These are phyloP conservation scores for Hordeum marinum DNA, from an alignment of 176 grass and related monocot genomes.

Conservation along the genomic window DNA sequence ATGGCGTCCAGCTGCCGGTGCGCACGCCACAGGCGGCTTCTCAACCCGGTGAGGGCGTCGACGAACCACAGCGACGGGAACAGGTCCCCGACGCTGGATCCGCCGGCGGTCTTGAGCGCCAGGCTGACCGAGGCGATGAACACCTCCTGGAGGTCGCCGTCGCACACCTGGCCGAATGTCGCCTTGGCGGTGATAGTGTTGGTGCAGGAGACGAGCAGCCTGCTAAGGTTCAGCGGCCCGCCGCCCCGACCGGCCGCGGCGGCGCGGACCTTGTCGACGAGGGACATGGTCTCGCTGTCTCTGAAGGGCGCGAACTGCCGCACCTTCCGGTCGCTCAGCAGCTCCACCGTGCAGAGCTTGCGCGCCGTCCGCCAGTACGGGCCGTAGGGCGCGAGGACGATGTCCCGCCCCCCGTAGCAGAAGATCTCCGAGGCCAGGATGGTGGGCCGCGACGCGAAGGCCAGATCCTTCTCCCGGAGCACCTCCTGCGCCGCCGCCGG, in stretches of 20 bases:
- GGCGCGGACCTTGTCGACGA: too few species aligned
- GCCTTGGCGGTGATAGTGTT: not conserved
- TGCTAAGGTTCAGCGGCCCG: not conserved
- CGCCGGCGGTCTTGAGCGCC: not conserved
- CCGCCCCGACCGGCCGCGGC: not conserved
- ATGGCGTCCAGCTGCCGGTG: constrained; percentile 6
- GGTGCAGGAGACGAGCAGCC: not conserved
- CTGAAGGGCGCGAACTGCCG: too few species aligned
- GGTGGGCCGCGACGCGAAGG: too few species aligned
- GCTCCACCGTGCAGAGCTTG: too few species aligned
- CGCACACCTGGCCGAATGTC: not conserved
- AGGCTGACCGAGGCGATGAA: not conserved
- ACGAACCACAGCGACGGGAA: constrained; percentile 25
- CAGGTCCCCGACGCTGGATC: not conserved
- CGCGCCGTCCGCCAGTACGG: too few species aligned
- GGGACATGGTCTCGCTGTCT: too few species aligned
- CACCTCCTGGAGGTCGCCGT: not conserved
- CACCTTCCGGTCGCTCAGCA: too few species aligned
- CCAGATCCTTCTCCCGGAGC: too few species aligned
- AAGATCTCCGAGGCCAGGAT: too few species aligned
- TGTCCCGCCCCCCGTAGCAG: too few species aligned
- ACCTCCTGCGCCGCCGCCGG: too few species aligned
- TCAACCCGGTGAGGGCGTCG: not conserved
- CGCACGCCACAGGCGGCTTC: not conserved
- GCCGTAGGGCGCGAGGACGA: too few species aligned